Evolutionary conservation across 805 yeast species (phyloP), one percentile per base, ranked within the genome.

Genomic region (Kurtzmaniella cleridarum): DNA sequence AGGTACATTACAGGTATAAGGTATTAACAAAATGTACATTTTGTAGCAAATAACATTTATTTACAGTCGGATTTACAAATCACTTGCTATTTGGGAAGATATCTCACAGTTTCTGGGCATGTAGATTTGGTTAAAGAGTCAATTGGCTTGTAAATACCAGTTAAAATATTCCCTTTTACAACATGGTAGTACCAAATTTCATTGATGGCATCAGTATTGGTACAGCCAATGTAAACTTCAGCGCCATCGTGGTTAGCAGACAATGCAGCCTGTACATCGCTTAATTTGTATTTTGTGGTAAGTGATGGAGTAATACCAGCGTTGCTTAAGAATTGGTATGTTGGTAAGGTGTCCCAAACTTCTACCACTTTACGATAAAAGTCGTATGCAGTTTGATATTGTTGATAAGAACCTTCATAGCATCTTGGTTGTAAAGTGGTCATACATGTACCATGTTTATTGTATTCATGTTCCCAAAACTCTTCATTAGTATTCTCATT

Each of bases 361-460:
- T 69, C 69, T 39, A 82, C 79, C 1, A 83, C 73, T 29, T 78
- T 71, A 36, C 73, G 71, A 60, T 69, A 85, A 60, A 79, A 88
- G 56, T 88, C 95, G 41, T 77, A 79, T 23, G 85, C 89, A 36
- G 71, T 70, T 40, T 60, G 64, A 42, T 60, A 49, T 12, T 55
- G 39, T 17, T 53, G 49, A 41, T 55, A 57, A 15, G 45, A 39
- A 15, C 45, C 48, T 5, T 62, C 62, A 59, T 88, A 89, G 59
- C 98, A 90, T 3, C 59, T 49, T 3, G 93, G 85, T 40, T 73
- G 76, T 34, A 90, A 66, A 1, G 96, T 88, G 35, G 81, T 76
- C 73, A 89, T 80, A 62, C 97, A 90, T 8, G 96, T 88, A 17
- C 90, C 97, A 57, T 90, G 98, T 58, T 90, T 90, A 66, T 90